A percentile compares a stretch with the other conserved stretches of the same genome.
Evolutionary conservation across 2,329 filamentous ascomycete genomes (phyloP).

Genomic region (Alternaria infectoria): DNA sequence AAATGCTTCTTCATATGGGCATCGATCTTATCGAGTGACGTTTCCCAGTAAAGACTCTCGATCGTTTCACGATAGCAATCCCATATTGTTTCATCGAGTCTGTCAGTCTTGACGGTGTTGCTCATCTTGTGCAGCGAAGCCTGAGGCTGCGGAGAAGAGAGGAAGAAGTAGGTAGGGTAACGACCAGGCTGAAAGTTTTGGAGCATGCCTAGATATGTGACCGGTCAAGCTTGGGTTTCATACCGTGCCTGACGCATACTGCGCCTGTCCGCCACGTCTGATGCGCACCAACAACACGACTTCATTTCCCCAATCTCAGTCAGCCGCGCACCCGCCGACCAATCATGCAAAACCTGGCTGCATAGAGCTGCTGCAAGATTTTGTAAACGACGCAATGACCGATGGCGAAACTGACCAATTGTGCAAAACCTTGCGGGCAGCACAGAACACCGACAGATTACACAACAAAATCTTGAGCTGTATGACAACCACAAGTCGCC

Average conservation of each 20-base stretch:
- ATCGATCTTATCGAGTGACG: not conserved
- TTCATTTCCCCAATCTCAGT: rapidly evolving
- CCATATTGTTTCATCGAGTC: not conserved
- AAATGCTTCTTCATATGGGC: not conserved
- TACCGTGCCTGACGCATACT: not conserved
- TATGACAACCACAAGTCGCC: rapidly evolving
- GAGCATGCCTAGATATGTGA: not conserved
- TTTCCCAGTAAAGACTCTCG: not conserved
- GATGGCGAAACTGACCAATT: not conserved
- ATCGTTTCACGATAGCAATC: not conserved
- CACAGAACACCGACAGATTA: rapidly evolving
- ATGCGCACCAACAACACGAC: not conserved
- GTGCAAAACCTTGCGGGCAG: not conserved
- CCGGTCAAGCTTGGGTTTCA: not conserved
- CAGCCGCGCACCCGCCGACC: not conserved
- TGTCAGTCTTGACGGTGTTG: not conserved
- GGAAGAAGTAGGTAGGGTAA: not conserved
- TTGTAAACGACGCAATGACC: not conserved
- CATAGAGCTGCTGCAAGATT: not conserved
- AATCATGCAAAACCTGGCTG: not conserved
- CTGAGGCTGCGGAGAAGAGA: not conserved
- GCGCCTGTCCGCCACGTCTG: not conserved
- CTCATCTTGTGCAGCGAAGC: not conserved
- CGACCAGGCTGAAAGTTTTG: not conserved
- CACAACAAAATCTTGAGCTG: not conserved